Evolutionary conservation across 768 basidiomycete species (phyloP), one percentile per base, ranked within the genome.

Genomic region (Paxillus involutus): DNA sequence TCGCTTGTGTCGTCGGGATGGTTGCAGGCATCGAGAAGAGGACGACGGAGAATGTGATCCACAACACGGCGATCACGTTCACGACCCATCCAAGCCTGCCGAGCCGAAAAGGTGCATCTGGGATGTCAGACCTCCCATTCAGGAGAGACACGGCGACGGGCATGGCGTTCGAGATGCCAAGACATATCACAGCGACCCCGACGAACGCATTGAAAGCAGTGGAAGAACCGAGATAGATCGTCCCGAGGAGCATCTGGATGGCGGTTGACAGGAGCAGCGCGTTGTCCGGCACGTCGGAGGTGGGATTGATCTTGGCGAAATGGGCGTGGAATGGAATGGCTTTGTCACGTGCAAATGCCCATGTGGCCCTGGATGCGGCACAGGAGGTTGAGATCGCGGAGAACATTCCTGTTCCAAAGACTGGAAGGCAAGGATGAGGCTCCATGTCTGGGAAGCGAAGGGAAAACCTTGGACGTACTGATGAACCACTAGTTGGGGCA

Each of bases 131-230:
- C 3, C 85, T 74, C 0, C 77, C 73, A 33, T 78, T 61, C 1
- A 68, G 61, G 6, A 87, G 67, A 10, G 76, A 79, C 40, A 85
- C 78, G 1, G 79, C 77, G 6, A 88, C 75, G 3, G 84, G 84
- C 73, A 87, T 77, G 2, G 80, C 79, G 55, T 85, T 84, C 45
- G 81, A 82, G 16, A 81, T 78, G 3, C 82, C 81, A 11, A 86
- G 72, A 61, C 84, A 86, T 53, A 86, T 86, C 17, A 85, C 83
- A 0, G 81, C 82, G 4, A 86, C 83, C 12, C 85, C 82, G 4
- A 83, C 79, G 57, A 88, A 86, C 3, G 83, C 85, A 55, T 85
- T 86, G 66, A 87, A 86, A 2, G 84, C 85, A 0, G 81, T 78
- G 42, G 74, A 78, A 1, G 80, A 83, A 12, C 80, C 86, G 17